Base-by-base conservation (phyloP, 1,284 basidiomycete genomes). In the Microbotryum scabiosae region DNA sequence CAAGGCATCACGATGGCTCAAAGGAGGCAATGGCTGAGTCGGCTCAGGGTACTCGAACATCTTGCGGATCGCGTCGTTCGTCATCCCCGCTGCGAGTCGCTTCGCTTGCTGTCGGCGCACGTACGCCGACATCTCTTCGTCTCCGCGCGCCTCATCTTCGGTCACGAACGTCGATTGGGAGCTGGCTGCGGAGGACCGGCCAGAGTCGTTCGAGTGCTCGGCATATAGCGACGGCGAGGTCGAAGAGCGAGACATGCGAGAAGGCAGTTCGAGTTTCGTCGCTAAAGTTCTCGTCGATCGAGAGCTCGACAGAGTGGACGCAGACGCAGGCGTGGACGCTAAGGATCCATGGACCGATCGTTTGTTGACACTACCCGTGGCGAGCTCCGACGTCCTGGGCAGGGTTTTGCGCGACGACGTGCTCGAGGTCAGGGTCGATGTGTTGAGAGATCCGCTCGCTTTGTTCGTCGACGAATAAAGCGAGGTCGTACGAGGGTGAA, bases 71-170 rank as follows among this genome's bases (percentile, higher is more conserved):
- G 97, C 89, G 65, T 88, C 85, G 72, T 88, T 88, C 9, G 73
- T 72, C 7, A 87, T 84, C 44, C 92, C 91, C 21, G 82, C 81
- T 3, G 90, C 87, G 59, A 93, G 76, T 74, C 88, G 90, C 78
- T 90, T 90, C 16, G 87, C 84, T 68, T 92, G 87, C 69, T 96
- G 88, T 36, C 92, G 82, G 67, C 84, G 82, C 63, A 97, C 90
- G 75, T 97, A 98, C 63, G 88, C 85, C 71, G 88, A 78, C 94
- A 99, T 98, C 78, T 99, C 96, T 65, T 92, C 90, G 72, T 99
- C 96, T 23, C 89, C 96, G 16, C 86, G 76, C 2, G 86, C 63
- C 75, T 97, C 92, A 68, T 98, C 96, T 65, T 98, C 94, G 66
- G 73, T 71, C 12, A 72, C 52, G 23, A 41, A 57, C 2, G 61